These are phyloP conservation scores for Mycena galericulata DNA, from an alignment of 768 basidiomycete genomes.

Conservation along the genomic window DNA sequence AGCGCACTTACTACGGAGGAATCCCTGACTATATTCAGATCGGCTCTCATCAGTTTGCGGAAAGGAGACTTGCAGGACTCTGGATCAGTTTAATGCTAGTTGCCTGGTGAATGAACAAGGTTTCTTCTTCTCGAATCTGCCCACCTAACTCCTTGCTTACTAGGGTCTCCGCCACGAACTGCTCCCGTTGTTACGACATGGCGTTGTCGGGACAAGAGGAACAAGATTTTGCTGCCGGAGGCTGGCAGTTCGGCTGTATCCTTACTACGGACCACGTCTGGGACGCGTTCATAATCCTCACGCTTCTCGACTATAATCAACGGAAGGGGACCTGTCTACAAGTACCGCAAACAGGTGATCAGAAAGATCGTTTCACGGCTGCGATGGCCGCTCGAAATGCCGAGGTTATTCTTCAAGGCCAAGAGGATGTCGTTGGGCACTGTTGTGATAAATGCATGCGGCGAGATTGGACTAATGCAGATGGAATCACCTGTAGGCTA, in stretches of 20 bases:
- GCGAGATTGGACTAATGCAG: conserved; percentile 22
- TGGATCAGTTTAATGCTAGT: conserved; percentile 38
- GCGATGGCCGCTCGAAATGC: conserved; percentile 43
- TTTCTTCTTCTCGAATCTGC: neutral
- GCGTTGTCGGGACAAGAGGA: conserved; percentile 25
- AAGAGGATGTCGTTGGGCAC: conserved; percentile 42
- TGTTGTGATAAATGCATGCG: conserved; percentile 43
- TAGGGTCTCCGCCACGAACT: conserved; percentile 36
- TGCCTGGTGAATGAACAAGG: conserved; percentile 34
- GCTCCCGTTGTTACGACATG: conserved; percentile 33
- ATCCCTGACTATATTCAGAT: conserved; percentile 39
- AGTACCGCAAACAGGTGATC: conserved; percentile 42
- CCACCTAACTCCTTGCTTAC: neutral
- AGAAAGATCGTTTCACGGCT: conserved; percentile 38
- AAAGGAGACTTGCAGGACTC: conserved; percentile 27
- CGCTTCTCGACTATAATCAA: conserved; percentile 46
- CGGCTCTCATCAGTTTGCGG: conserved; percentile 43
- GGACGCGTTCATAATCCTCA: conserved; percentile 43
- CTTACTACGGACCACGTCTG: conserved; percentile 45
- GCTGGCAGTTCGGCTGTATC: conserved; percentile 37
- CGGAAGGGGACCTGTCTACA: conserved; percentile 28
- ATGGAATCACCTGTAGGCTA: conserved; percentile 10
- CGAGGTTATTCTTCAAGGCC: conserved; percentile 38
- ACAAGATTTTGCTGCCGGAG: conserved; percentile 15
- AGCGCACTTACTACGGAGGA: conserved; percentile 37